Base-by-base conservation (phyloP, 202 grass and related monocot genomes). In the Cymbopogon flexuosus region DNA sequence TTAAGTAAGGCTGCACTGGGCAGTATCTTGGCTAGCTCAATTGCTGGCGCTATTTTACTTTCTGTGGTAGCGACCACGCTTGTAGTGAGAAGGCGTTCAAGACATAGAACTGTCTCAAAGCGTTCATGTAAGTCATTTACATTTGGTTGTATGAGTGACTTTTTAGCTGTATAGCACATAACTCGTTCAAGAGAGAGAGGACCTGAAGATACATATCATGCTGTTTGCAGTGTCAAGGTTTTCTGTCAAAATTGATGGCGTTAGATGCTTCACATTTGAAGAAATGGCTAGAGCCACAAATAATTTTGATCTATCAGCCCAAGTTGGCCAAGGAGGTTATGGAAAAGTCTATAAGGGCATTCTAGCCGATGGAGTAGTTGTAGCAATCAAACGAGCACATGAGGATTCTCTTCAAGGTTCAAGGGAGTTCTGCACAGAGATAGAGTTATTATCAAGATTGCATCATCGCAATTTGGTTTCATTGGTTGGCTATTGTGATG, bases 321-420 rank as follows among this genome's bases (percentile, higher is more conserved):
- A 93, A 87, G 88, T 99, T 75, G 96, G 96, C 36, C 96, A 99
- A 85, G 96, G 96, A 80, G 96, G 96, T 79, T 99, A 95, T 73
- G 96, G 96, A 70, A 93, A 90, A 77, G 96, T 99, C 6, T 99
- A 93, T 47, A 93, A 80, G 88, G 96, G 96, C 29, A 76, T 63
- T 76, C 78, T 99, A 86, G 86, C 74, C 70, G 92, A 99, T 91
- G 92, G 92, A 72, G 84, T 83, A 63, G 68, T 81, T 65, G 96
- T 86, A 49, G 96, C 96, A 56, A 91, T 99, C 63, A 99, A 99
- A 90, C 84, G 96, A 41, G 96, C 96, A 43, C 87, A 99, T 37
- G 84, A 95, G 69, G 92, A 88, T 68, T 95, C 92, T 81, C 84
- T 99, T 62, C 96, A 99, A 87, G 96, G 96, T 80, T 99, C 96